Conservation (phyloP, 148 eudicot species). For the Camellia japonica region DNA sequence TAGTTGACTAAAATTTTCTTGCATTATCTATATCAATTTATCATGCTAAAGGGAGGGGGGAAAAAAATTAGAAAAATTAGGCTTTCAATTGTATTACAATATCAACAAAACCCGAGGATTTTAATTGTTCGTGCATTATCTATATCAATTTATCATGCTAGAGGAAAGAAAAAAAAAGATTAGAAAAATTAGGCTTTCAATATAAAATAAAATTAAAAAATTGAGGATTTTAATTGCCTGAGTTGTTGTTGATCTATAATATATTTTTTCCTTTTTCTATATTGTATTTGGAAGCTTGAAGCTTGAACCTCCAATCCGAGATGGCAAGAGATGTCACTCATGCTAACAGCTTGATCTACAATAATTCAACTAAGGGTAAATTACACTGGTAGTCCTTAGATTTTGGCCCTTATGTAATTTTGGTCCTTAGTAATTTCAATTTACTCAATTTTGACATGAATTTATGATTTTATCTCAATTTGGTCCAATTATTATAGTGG, state of each 20-base stretch:
- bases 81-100: neutral
- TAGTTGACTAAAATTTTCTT: neutral
- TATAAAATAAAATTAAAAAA: too few species aligned
- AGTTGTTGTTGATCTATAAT: neutral
- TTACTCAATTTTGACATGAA: too few species aligned
- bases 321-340: neutral
- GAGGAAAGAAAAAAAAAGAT: neutral
- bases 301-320: neutral
- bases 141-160: neutral
- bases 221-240: neutral
- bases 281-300: neutral
- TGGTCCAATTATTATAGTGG: too few species aligned
- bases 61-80: neutral
- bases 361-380: too few species aligned
- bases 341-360: neutral
- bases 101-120: neutral
- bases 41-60: neutral
- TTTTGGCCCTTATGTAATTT: too few species aligned
- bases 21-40: neutral
- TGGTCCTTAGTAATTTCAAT: too few species aligned
- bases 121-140: neutral
- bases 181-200: neutral
- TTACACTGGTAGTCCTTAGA: too few species aligned
- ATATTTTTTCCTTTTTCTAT: too few species aligned
- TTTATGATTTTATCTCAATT: too few species aligned